These are phyloP conservation scores for Pseudonitzschia delicatissima DNA, from an alignment of 108 stramenopile genomes.

Conservation along the genomic window DNA sequence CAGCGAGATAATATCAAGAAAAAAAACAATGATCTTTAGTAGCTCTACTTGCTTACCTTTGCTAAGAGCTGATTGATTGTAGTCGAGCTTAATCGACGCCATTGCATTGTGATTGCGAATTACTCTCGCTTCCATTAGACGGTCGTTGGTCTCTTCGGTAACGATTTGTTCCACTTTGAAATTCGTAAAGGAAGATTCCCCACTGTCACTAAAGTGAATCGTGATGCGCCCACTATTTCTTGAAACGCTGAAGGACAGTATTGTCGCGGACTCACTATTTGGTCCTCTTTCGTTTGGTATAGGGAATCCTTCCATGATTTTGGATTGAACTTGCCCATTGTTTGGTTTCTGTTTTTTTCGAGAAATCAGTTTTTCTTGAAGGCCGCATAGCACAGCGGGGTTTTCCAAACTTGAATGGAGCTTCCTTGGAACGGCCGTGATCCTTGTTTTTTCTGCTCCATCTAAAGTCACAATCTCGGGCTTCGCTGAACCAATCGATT, in stretches of 20 bases:
- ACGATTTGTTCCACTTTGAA: slow-evolving; percentile 57
- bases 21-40: background rate
- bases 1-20: background rate
- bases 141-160: slow-evolving; percentile 35
- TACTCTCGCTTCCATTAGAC: slow-evolving; percentile 29
- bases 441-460: background rate
- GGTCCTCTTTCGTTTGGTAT: background rate
- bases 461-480: background rate
- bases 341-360: slow-evolving; percentile 5
- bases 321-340: background rate
- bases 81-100: slow-evolving; percentile 11
- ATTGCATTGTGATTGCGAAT: slow-evolving; percentile 19
- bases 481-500: too few relatives aligned
- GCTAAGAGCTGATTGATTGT: slow-evolving; percentile 31
- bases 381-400: slow-evolving; percentile 9
- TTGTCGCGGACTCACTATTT: background rate
- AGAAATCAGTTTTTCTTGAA: background rate
- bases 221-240: slow-evolving; percentile 64
- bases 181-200: slow-evolving; percentile 42
- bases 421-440: background rate
- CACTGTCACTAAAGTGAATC: slow-evolving; percentile 28
- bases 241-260: slow-evolving; percentile 52
- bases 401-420: slow-evolving; percentile 6
- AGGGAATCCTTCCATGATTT: background rate
- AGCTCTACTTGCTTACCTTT: slow-evolving; percentile 16